Conservation (phyloP, 2,329 filamentous ascomycete genomes). For the Alternaria arbusti region DNA sequence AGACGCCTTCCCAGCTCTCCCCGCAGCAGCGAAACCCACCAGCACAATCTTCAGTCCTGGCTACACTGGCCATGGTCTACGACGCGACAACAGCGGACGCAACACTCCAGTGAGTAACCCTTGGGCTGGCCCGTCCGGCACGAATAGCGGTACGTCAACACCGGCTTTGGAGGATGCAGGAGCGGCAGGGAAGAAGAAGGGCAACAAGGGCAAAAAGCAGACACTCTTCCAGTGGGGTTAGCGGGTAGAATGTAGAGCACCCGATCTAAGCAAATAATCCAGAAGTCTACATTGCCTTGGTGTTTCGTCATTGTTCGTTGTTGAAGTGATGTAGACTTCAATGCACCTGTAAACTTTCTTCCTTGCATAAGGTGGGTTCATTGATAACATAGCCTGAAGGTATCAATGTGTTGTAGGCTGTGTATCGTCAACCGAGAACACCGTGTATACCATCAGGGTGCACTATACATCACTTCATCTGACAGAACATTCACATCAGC, state of each 20-base stretch:
- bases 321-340: background rate
- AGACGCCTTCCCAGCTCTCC: conserved; percentile 83
- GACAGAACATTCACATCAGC: background rate
- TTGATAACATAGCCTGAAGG: background rate
- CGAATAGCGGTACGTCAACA: conserved; percentile 30
- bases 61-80: conserved; percentile 54
- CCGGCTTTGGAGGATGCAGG: conserved; percentile 31
- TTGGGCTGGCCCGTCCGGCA: conserved; percentile 47
- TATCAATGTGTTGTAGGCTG: background rate
- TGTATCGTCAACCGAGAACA: background rate
- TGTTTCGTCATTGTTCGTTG: background rate
- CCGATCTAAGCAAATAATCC: background rate
- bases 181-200: conserved; percentile 52
- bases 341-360: background rate
- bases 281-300: background rate
- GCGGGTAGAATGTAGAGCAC: background rate
- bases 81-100: conserved; percentile 51
- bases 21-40: conserved; percentile 74
- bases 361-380: background rate
- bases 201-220: conserved; percentile 59
- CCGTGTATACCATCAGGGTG: background rate
- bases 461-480: background rate
- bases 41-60: conserved; percentile 60
- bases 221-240: conserved; percentile 59
- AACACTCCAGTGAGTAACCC: conserved; percentile 47